Conservation (phyloP, 2,329 filamentous ascomycete species). For the Penicillium freii region DNA sequence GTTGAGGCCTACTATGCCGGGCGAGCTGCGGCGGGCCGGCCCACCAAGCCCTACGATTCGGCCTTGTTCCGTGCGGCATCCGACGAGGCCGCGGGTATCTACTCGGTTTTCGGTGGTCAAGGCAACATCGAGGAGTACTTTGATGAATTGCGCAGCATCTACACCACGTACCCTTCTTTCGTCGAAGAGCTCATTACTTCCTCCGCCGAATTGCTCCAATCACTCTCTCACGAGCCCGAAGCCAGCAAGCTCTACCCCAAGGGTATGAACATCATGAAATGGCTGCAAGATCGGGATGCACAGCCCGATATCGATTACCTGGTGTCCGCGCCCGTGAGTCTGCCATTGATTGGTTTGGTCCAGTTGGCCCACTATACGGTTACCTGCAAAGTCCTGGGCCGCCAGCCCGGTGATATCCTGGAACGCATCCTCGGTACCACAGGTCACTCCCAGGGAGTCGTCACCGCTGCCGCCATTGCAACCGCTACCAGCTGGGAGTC, state of each 20-base stretch:
- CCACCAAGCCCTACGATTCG: slow-evolving; percentile 89
- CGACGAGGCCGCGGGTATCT: slow-evolving; percentile 79
- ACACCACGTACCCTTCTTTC: slow-evolving; percentile 86
- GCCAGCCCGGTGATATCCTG: slow-evolving; percentile 82
- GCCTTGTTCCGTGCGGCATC: slow-evolving; percentile 85
- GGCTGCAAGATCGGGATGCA: slow-evolving; percentile 83
- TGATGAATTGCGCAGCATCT: slow-evolving; percentile 89
- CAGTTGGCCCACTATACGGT: slow-evolving; percentile 95
- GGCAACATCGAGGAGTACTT: slow-evolving; percentile 99
- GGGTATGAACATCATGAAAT: slow-evolving; percentile 90
- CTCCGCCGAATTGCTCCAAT: slow-evolving; percentile 83
- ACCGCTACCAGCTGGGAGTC: slow-evolving; percentile 91
- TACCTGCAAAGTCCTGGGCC: slow-evolving; percentile 85
- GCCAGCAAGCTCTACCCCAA: slow-evolving; percentile 96
- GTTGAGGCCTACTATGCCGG: slow-evolving; percentile 90
- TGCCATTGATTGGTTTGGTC: slow-evolving; percentile 92
- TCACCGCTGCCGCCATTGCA: slow-evolving; percentile 87
- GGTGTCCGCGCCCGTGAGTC: slow-evolving; percentile 89
- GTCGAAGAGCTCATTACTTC: slow-evolving; percentile 79
- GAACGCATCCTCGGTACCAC: slow-evolving; percentile 84
- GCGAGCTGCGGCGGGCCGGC: slow-evolving; percentile 75
- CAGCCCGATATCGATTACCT: slow-evolving; percentile 94
- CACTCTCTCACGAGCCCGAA: slow-evolving; percentile 74
- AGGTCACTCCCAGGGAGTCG: slow-evolving; percentile 93
- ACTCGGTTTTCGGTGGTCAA: slow-evolving; percentile 93